Conservation (phyloP, 1,139 yeast species). For the Yamadazyma dushanensis region DNA sequence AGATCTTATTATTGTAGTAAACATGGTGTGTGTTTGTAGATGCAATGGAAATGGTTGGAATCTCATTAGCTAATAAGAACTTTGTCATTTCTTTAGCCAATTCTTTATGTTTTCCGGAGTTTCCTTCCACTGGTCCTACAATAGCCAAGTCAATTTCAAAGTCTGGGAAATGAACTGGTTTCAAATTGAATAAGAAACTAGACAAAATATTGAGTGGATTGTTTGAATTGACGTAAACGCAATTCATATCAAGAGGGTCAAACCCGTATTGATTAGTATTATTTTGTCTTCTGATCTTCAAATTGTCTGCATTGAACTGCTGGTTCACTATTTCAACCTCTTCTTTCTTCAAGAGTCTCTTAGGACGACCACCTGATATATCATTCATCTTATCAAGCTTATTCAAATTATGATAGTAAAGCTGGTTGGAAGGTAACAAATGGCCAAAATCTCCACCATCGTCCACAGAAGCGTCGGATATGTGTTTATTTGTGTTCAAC, state of each 20-base stretch:
- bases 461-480: slow-evolving; percentile 2
- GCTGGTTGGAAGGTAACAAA: slow-evolving; percentile 32
- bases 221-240: slow-evolving; percentile 41
- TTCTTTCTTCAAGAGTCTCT: slow-evolving; percentile 16
- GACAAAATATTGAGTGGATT: slow-evolving; percentile 31
- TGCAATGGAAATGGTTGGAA: slow-evolving; percentile 30
- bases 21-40: slow-evolving; percentile 30
- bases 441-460: slow-evolving; percentile 42
- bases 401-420: slow-evolving; percentile 24
- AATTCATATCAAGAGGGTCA: slow-evolving; percentile 34
- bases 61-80: slow-evolving; percentile 24
- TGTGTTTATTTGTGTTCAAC: slow-evolving; percentile 6
- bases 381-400: slow-evolving; percentile 15
- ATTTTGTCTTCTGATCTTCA: neutral
- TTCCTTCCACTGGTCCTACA: slow-evolving; percentile 41
- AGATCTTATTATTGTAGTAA: slow-evolving; percentile 35
- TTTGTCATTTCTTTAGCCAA: slow-evolving; percentile 17
- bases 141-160: slow-evolving; percentile 39
- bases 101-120: slow-evolving; percentile 13
- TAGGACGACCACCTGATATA: slow-evolving; percentile 19
- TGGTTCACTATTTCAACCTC: slow-evolving; percentile 7
- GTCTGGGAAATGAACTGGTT: slow-evolving; percentile 30
- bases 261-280: slow-evolving; percentile 25
- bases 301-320: slow-evolving; percentile 6
- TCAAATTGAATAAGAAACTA: slow-evolving; percentile 32